A percentile compares a stretch with the other conserved stretches of the same genome.
Evolutionary conservation across 2,329 filamentous ascomycete species (phyloP).

Genomic region (Colletotrichum viniferum): DNA sequence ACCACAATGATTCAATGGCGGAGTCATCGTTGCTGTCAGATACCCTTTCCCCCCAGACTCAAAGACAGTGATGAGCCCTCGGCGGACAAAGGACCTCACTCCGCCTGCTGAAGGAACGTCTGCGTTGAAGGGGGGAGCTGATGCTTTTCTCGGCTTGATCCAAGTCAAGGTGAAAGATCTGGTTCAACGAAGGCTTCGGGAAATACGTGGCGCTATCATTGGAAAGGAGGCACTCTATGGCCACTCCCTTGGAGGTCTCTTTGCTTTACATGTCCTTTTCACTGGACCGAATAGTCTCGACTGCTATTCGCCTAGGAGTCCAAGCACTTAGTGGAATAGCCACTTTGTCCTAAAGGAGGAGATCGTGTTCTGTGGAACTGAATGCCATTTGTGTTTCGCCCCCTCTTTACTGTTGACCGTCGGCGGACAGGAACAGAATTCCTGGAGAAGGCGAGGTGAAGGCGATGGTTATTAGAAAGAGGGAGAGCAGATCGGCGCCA

Average conservation of each 20-base stretch:
- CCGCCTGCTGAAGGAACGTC: conserved; percentile 27
- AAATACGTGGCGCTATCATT: conserved; percentile 27
- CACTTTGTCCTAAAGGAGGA: conserved; percentile 40
- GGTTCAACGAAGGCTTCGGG: conserved; percentile 30
- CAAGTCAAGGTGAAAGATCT: conserved; percentile 40
- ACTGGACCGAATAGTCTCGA: conserved; percentile 45
- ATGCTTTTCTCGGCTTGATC: conserved; percentile 49
- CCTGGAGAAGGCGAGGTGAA: conserved; percentile 31
- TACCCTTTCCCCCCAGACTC: conserved; percentile 28
- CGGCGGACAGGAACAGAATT: conserved; percentile 36
- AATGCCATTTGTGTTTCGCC: not conserved
- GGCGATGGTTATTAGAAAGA: not conserved
- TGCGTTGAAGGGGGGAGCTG: conserved; percentile 43
- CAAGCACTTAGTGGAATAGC: conserved; percentile 52
- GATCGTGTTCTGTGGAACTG: conserved; percentile 23
- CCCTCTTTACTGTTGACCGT: conserved; percentile 35
- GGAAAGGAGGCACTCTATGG: conserved; percentile 49
- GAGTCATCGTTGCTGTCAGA: conserved; percentile 36
- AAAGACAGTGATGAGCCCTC: conserved; percentile 31
- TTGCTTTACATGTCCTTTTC: conserved; percentile 48
- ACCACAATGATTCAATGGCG: conserved; percentile 27
- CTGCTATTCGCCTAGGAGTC: conserved; percentile 48
- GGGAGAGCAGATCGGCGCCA: not conserved
- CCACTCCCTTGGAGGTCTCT: conserved; percentile 54
- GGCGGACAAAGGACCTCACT: conserved; percentile 34